Percentiles rank a stretch among this genome's conserved stretches.
These are phyloP conservation scores for Solanum chmielewskii DNA, from an alignment of 257 asterid species.

Conservation along the genomic window DNA sequence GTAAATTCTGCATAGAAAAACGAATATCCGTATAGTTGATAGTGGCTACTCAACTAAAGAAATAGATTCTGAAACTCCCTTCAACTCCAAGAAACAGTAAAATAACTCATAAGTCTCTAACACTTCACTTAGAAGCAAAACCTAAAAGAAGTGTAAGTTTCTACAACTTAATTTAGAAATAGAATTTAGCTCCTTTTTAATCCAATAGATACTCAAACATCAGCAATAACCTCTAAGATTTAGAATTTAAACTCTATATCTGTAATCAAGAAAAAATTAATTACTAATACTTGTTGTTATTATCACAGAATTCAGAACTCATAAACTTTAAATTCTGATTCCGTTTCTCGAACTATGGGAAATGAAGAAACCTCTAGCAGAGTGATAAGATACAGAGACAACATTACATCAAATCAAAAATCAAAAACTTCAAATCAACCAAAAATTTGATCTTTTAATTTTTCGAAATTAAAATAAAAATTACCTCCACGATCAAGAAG, in stretches of 20 bases:
- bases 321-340: background rate
- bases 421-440: background rate
- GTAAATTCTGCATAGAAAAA: background rate
- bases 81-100: background rate
- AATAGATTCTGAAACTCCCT: background rate
- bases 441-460: background rate
- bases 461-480: too few relatives aligned
- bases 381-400: background rate
- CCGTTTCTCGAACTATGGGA: background rate
- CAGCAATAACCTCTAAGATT: background rate
- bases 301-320: background rate
- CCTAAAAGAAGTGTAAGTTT: background rate
- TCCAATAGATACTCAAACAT: background rate
- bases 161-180: background rate
- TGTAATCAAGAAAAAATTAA: background rate
- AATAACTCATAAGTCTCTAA: background rate
- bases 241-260: background rate
- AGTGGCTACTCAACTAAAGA: background rate
- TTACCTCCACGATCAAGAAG: conserved; percentile 94
- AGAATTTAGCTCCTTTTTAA: background rate
- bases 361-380: background rate
- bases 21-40: background rate
- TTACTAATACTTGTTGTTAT: background rate
- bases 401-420: background rate
- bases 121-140: background rate